Evolutionary conservation across 140 eudicot species (phyloP).

Genomic region (Oenanthe javanica): DNA sequence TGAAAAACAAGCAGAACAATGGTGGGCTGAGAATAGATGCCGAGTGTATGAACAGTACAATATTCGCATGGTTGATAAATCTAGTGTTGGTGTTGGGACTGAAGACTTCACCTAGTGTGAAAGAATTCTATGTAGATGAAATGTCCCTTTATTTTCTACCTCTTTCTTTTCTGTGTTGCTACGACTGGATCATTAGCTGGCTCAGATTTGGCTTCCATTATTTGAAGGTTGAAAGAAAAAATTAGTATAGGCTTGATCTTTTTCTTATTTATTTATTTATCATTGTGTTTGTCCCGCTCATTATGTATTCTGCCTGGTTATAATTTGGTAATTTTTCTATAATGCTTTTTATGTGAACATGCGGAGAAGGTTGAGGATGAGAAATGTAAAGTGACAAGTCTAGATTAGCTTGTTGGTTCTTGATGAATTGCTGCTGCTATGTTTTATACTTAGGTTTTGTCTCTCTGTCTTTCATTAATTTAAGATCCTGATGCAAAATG

Average conservation of each 20-base stretch:
- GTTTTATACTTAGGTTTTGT: slow-evolving; percentile 23
- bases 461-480: neutral
- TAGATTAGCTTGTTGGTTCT: slow-evolving; percentile 42
- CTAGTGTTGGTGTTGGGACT: slow-evolving; percentile 64
- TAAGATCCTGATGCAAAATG: too few species aligned
- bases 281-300: neutral
- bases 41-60: slow-evolving; percentile 77
- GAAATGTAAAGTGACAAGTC: slow-evolving; percentile 58
- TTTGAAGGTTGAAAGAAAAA: slow-evolving; percentile 21
- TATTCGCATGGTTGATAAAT: slow-evolving; percentile 77
- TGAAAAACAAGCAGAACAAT: slow-evolving; percentile 95
- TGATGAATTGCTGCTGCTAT: slow-evolving; percentile 15
- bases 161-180: slow-evolving; percentile 7
- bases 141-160: slow-evolving; percentile 8
- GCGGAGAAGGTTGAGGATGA: slow-evolving; percentile 35
- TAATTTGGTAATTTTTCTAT: slow-evolving; percentile 20
- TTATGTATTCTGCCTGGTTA: slow-evolving; percentile 16
- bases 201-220: slow-evolving; percentile 24
- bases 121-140: slow-evolving; percentile 31
- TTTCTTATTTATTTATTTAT: slow-evolving; percentile 10
- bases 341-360: slow-evolving; percentile 3
- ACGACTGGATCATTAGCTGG: slow-evolving; percentile 29
- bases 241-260: slow-evolving; percentile 26
- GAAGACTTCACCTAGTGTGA: slow-evolving; percentile 47
- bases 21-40: slow-evolving; percentile 97